phyloP scores from a whole-genome alignment of 2,329 filamentous ascomycete genomes.

The Cordyceps cicadae region DNA sequence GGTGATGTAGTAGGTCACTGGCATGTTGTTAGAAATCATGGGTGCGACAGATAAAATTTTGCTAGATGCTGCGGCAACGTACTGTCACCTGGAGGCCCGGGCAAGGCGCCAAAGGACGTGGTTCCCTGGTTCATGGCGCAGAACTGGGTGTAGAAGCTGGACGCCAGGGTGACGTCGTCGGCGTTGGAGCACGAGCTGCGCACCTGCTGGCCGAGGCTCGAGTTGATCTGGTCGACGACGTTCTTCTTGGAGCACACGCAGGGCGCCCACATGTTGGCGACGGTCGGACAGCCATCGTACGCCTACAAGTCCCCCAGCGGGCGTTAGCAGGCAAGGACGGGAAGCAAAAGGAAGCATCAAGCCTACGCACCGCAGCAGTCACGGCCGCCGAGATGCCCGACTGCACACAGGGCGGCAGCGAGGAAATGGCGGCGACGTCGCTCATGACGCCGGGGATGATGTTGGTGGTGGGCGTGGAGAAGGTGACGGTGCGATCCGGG shows the following conservation, averaged over 20 bases:
- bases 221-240: conserved; percentile 28
- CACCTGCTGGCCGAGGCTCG: conserved; percentile 30
- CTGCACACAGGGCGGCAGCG: conserved; percentile 10
- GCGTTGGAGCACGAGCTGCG: conserved; percentile 33
- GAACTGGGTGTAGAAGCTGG: conserved; percentile 38
- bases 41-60: not conserved
- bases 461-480: conserved; percentile 28
- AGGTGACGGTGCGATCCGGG: conserved; percentile 24
- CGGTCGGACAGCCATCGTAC: conserved; percentile 24
- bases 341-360: not conserved
- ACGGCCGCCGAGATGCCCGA: conserved; percentile 31
- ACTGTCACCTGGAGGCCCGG: conserved; percentile 39
- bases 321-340: not conserved
- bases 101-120: conserved; percentile 32
- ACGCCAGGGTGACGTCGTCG: conserved; percentile 33
- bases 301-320: conserved; percentile 17
- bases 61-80: conserved; percentile 15
- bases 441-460: conserved; percentile 34
- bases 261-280: conserved; percentile 31
- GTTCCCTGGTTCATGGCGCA: conserved; percentile 37
- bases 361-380: not conserved
- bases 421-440: conserved; percentile 29
- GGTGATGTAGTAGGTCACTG: conserved; percentile 41
- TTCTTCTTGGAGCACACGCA: conserved; percentile 39
- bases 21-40: too few relatives aligned